Evolutionary conservation across 257 asterid species (phyloP).

Genomic region (Nicotiana otophora): DNA sequence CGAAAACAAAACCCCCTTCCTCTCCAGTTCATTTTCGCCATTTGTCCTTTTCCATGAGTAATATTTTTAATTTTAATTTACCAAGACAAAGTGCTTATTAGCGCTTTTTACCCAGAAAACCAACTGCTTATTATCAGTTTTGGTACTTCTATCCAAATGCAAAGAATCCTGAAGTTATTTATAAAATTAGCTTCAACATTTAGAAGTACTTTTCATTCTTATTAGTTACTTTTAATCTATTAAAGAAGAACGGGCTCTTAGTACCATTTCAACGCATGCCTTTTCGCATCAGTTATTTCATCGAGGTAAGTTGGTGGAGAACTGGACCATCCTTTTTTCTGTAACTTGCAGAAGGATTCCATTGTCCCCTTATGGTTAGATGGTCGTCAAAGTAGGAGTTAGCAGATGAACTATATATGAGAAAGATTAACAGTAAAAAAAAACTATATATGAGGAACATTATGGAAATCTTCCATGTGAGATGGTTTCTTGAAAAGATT

Average conservation of each 20-base stretch:
- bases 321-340: neutral
- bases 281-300: neutral
- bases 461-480: neutral
- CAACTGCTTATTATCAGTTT: neutral
- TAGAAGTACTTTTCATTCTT: neutral
- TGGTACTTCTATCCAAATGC: neutral
- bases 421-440: neutral
- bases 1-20: neutral
- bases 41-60: neutral
- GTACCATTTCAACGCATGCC: neutral
- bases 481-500: neutral
- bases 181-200: neutral
- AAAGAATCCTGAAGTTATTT: neutral
- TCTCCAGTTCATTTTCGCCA: neutral
- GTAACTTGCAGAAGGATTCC: constrained; percentile 1
- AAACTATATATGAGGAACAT: neutral
- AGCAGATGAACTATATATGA: neutral
- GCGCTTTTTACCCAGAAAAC: neutral
- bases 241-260: neutral
- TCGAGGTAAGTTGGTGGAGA: neutral
- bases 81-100: neutral
- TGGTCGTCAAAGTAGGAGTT: neutral
- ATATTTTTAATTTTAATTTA: neutral
- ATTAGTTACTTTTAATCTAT: neutral
- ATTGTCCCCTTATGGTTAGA: neutral